Base-by-base conservation (phyloP, 768 basidiomycete species). In the Cyclocybe cylindracea region DNA sequence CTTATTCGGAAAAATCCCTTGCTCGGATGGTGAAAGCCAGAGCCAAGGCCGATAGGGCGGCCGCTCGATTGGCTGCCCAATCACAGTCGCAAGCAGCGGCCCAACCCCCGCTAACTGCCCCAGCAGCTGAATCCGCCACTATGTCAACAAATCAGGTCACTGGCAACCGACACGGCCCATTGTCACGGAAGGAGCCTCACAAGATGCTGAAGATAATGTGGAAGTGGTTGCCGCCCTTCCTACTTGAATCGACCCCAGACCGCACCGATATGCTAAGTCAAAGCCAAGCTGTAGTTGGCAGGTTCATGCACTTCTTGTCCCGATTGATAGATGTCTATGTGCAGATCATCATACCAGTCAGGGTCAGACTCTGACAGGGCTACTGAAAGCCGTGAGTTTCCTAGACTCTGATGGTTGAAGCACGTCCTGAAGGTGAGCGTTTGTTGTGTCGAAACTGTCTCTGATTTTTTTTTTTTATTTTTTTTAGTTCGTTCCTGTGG, bases 271-370 rank as follows among this genome's bases (percentile, higher is more conserved):
- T 97, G 41, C 70, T 95, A 84, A 87, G 48, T 84, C 82, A 4
- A 85, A 88, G 54, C 80, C 87, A 18, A 18, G 77, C 73, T n/a
- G 83, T 92, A 24, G 87, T 95, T 44, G 84, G 82, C 14, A 82
- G 85, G 11, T 98, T 94, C 69, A 91, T 95, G 82, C 83, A 84
- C 75, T 96, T 33, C 84, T 94, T 61, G 86, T 98, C 0, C 97
- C 97, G 1, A 93, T 97, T 99, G 49, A 87, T 98, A 52, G 97
- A 98, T 61, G 95, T 99, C n/a, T 98, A 98, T 69, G 90, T n/a
- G n/a, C n/a, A n/a, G n/a, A n/a, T n/a, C n/a, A 85, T 87, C 44
- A 83, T 87, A 0, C 85, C 91, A 2, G 86, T 98, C 9, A 81
- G 97, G 53, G 83, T 89, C 39, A 95, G 96, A 73, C 92, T 94